A percentile compares a stretch with the other conserved stretches of the same genome.
Conservation (phyloP, 2,329 filamentous ascomycete genomes). For the Colletotrichum camelliae region DNA sequence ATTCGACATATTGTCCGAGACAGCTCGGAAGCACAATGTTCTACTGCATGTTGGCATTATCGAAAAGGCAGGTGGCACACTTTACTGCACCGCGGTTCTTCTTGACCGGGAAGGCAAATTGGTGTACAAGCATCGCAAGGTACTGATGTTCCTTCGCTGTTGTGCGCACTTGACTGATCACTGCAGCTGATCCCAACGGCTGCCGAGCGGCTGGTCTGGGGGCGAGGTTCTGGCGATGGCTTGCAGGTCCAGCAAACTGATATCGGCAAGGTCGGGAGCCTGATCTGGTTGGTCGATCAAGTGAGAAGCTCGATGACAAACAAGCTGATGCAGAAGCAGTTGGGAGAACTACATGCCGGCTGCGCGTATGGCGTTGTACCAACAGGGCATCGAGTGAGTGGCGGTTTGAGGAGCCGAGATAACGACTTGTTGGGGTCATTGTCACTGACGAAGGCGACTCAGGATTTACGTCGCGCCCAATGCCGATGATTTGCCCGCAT, state of each 20-base stretch:
- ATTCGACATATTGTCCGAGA: constrained; percentile 34
- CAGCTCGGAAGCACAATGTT: constrained; percentile 38
- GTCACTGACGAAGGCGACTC: background rate
- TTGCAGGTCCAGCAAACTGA: constrained; percentile 43
- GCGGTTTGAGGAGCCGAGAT: background rate
- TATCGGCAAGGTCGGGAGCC: constrained; percentile 43
- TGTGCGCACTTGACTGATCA: background rate
- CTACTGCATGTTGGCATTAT: constrained; percentile 43
- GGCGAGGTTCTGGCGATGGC: constrained; percentile 49
- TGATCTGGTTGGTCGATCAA: constrained; percentile 36
- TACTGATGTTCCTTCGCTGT: constrained; percentile 10
- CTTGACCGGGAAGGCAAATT: constrained; percentile 40
- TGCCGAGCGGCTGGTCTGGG: constrained; percentile 45
- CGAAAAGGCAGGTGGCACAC: constrained; percentile 43
- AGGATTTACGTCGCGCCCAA: constrained; percentile 38
- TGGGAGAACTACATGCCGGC: constrained; percentile 52
- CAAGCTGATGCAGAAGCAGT: background rate
- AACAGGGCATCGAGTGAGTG: constrained; percentile 44
- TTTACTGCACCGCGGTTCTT: constrained; percentile 44
- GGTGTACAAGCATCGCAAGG: constrained; percentile 42
- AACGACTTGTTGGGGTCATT: background rate
- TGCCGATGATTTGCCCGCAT: constrained; percentile 36
- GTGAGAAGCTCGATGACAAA: background rate
- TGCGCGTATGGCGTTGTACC: constrained; percentile 44
- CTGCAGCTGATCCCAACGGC: constrained; percentile 40